phyloP scores from a whole-genome alignment of 371 early-diverging fungal genomes.

The Funneliformis caledonium region DNA sequence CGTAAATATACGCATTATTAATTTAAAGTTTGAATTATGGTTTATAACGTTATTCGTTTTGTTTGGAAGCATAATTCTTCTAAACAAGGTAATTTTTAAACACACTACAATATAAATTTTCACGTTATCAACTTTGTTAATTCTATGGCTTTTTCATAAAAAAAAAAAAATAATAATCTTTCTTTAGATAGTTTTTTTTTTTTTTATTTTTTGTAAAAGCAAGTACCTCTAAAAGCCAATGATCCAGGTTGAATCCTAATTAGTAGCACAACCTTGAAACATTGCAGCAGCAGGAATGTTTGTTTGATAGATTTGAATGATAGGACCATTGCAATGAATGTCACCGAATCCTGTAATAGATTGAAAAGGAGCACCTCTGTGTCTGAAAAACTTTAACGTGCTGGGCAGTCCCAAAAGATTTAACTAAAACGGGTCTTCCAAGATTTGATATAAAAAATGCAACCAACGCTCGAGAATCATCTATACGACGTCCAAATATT shows the following conservation, averaged over 20 bases:
- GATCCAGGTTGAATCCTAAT: not conserved
- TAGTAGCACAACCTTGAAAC: not conserved
- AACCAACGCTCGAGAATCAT: not conserved
- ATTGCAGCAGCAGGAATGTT: slow-evolving; percentile 8
- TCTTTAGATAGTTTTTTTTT: no score
- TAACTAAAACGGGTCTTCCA: not conserved
- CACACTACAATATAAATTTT: no score
- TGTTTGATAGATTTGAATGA: slow-evolving; percentile 7
- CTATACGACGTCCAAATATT: slow-evolving; percentile 11
- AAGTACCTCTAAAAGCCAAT: no score
- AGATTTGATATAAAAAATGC: slow-evolving; percentile 6
- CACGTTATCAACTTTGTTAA: no score
- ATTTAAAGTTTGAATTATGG: no score
- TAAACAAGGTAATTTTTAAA: no score
- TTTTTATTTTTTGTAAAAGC: no score
- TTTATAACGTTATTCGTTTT: no score
- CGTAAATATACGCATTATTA: no score
- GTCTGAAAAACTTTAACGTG: not conserved
- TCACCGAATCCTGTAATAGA: slow-evolving; percentile 12
- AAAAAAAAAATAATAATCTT: no score
- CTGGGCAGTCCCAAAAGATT: slow-evolving; percentile 28
- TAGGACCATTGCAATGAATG: slow-evolving; percentile 20
- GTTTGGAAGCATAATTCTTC: no score
- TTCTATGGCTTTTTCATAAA: no score
- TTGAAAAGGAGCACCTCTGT: not conserved